Percentiles rank a stretch among this genome's conserved stretches.
Conservation (phyloP, 2,329 filamentous ascomycete species). For the Ophiostoma sp. region DNA sequence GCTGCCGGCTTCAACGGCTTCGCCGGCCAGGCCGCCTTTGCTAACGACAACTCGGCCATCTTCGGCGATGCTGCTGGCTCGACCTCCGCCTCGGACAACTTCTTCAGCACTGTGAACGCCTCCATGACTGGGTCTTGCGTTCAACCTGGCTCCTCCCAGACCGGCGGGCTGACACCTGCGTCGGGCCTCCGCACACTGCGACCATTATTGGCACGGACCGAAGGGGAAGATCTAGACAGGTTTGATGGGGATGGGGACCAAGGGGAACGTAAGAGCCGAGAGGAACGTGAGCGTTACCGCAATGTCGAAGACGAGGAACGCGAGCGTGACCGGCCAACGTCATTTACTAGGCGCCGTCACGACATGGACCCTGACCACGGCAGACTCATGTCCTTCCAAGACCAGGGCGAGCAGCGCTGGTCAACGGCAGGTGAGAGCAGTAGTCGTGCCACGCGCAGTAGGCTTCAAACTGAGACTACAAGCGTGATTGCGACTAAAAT, state of each 20-base stretch:
- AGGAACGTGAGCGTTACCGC: too few relatives aligned
- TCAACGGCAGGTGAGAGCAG: neutral
- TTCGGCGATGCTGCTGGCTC: neutral
- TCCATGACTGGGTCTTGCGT: conserved; percentile 19
- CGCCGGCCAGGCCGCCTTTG: neutral
- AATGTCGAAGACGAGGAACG: neutral
- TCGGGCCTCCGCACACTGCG: neutral
- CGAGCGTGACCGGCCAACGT: neutral
- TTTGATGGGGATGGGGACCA: neutral
- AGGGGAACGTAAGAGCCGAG: neutral
- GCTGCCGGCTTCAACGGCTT: conserved; percentile 1
- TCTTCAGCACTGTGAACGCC: conserved; percentile 15
- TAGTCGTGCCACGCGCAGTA: neutral
- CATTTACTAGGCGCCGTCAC: neutral
- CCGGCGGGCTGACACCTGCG: neutral
- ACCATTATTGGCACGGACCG: neutral
- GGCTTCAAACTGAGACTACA: neutral
- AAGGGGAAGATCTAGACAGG: neutral
- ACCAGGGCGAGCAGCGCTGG: neutral
- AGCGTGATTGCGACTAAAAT: neutral
- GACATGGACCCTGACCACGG: neutral
- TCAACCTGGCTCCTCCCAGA: conserved; percentile 17
- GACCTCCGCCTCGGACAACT: neutral
- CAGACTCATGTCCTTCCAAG: neutral
- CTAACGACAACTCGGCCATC: conserved; percentile 7